These are phyloP conservation scores for Astrothelium subdiscretum DNA, from an alignment of 495 filamentous ascomycete species.

Conservation along the genomic window DNA sequence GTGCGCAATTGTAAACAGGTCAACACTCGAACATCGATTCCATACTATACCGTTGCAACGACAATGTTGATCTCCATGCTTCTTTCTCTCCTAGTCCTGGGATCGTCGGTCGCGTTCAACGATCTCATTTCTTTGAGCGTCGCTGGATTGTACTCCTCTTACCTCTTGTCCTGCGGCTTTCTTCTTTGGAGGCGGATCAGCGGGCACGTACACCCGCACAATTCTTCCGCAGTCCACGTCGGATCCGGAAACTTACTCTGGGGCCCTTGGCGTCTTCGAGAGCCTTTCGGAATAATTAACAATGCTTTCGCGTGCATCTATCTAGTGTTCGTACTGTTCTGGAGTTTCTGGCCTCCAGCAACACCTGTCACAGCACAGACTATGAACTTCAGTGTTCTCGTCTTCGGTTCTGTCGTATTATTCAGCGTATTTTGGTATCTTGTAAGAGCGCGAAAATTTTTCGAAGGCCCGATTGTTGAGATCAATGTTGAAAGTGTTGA, in stretches of 20 bases:
- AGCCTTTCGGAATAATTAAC: not conserved
- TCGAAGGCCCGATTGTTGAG: not conserved
- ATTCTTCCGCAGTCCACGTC: not conserved
- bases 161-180: not conserved
- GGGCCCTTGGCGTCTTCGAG: not conserved
- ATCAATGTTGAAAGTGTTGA: no score
- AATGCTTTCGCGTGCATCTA: not conserved
- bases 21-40: not conserved
- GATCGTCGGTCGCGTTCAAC: not conserved
- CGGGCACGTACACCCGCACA: not conserved
- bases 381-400: not conserved
- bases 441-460: not conserved
- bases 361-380: not conserved
- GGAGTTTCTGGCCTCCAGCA: not conserved
- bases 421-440: not conserved
- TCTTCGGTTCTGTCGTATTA: not conserved
- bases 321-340: not conserved
- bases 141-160: not conserved
- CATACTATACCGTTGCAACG: not conserved
- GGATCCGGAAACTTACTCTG: not conserved
- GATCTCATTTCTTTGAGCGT: slow-evolving; percentile 4
- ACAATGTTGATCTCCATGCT: not conserved
- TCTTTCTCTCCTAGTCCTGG: not conserved
- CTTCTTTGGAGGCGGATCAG: not conserved
- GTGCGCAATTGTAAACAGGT: no score